These are phyloP conservation scores for Penicillium sp. DNA, from an alignment of 2,329 filamentous ascomycete species.

Conservation along the genomic window DNA sequence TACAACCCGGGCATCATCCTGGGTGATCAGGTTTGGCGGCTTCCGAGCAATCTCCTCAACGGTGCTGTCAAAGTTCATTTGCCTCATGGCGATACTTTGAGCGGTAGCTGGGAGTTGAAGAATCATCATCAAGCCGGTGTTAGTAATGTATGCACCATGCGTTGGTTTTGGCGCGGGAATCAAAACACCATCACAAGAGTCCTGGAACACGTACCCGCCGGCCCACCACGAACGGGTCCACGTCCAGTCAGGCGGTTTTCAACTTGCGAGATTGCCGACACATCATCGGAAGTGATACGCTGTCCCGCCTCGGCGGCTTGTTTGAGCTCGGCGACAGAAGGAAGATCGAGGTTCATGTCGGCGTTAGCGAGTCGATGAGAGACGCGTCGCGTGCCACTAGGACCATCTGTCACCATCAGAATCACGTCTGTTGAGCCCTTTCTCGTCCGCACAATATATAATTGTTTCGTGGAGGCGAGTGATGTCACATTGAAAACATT, in stretches of 20 bases:
- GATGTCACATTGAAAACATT: conserved; percentile 26
- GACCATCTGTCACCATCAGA: background rate
- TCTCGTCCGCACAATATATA: conserved; percentile 2
- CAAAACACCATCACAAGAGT: background rate
- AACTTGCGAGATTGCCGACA: conserved; percentile 27
- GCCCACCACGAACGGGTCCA: conserved; percentile 27
- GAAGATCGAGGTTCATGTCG: conserved; percentile 21
- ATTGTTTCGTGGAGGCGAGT: conserved; percentile 10
- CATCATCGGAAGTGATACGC: conserved; percentile 29
- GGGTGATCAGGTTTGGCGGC: conserved; percentile 28
- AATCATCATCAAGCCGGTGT: background rate
- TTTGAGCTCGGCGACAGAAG: conserved; percentile 27
- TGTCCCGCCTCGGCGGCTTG: conserved; percentile 27
- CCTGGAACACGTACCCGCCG: conserved; percentile 22
- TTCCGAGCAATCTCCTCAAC: conserved; percentile 28
- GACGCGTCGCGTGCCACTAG: background rate
- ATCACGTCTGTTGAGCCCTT: background rate
- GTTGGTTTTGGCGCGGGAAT: no score
- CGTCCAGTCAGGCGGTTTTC: conserved; percentile 29
- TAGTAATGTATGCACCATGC: no score
- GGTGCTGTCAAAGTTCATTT: conserved; percentile 32
- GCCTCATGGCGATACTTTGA: conserved; percentile 28
- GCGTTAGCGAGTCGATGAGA: background rate
- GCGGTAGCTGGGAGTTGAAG: conserved; percentile 23
- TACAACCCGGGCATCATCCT: conserved; percentile 28